These are phyloP conservation scores for Colletotrichum salicis DNA, from an alignment of 2,329 filamentous ascomycete genomes.

Conservation along the genomic window DNA sequence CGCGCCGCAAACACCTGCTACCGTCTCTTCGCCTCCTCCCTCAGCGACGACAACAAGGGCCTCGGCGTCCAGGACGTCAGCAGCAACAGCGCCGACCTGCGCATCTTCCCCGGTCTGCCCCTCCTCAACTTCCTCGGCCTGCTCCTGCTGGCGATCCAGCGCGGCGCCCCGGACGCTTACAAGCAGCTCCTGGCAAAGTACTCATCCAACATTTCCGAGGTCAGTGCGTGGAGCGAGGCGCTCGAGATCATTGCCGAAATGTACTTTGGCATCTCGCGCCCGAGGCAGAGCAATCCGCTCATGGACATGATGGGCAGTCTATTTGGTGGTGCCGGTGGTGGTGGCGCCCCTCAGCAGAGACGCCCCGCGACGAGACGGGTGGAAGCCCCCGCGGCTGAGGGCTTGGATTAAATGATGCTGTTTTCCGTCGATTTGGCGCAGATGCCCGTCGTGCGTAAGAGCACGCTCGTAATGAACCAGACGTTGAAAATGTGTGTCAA, in stretches of 20 bases:
- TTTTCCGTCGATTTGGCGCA: not conserved
- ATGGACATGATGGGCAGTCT: conserved; percentile 98
- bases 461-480: conserved; percentile 2
- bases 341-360: conserved; percentile 52
- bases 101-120: conserved; percentile 90
- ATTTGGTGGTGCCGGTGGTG: conserved; percentile 78
- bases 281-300: conserved; percentile 89
- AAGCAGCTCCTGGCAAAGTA: conserved; percentile 86
- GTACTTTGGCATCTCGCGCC: conserved; percentile 93
- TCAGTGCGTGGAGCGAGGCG: conserved; percentile 81
- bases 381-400: conserved; percentile 65
- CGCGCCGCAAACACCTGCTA: conserved; percentile 87
- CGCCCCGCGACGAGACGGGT: conserved; percentile 57
- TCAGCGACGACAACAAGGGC: conserved; percentile 53
- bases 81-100: conserved; percentile 76
- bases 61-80: conserved; percentile 86
- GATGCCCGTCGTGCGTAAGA: not conserved
- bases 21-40: conserved; percentile 65
- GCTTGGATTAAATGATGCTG: conserved; percentile 61
- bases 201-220: conserved; percentile 79
- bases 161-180: conserved; percentile 81
- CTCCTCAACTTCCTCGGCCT: conserved; percentile 93
- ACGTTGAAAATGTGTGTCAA: not conserved
- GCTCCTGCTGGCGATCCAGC: conserved; percentile 83
- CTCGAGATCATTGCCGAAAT: conserved; percentile 92